phyloP scores from a whole-genome alignment of 2,329 filamentous ascomycete species.

The Cladophialophora immunda region DNA sequence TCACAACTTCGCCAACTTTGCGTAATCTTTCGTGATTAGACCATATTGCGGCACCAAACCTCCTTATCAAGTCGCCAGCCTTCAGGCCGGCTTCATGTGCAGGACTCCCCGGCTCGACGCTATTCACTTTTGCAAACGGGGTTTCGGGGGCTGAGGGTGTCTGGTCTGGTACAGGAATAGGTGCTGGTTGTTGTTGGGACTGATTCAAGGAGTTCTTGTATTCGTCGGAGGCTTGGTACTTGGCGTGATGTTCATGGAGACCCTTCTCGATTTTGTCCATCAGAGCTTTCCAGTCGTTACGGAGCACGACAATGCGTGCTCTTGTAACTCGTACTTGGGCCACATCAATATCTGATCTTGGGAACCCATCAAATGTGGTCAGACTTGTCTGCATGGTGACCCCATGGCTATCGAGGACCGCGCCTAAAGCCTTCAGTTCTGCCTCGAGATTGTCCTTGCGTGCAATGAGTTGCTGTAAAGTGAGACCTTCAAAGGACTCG shows the following conservation, averaged over 20 bases:
- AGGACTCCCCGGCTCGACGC: constrained; percentile 78
- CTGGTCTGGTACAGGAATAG: constrained; percentile 36
- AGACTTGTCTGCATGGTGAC: constrained; percentile 92
- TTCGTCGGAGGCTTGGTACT: constrained; percentile 55
- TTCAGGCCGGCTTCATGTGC: constrained; percentile 83
- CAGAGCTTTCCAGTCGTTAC: constrained; percentile 91
- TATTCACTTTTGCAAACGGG: constrained; percentile 90
- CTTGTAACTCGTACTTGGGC: constrained; percentile 95
- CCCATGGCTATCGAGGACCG: constrained; percentile 79
- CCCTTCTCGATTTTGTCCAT: constrained; percentile 85
- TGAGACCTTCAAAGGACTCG: constrained; percentile 69
- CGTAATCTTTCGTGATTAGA: constrained; percentile 85
- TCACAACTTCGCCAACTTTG: constrained; percentile 88
- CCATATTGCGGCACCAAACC: constrained; percentile 84
- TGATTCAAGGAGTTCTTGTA: constrained; percentile 40
- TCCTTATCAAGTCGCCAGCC: constrained; percentile 80
- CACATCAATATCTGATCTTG: constrained; percentile 91
- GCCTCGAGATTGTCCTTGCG: constrained; percentile 86
- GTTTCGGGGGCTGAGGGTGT: constrained; percentile 53
- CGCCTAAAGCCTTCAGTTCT: constrained; percentile 83
- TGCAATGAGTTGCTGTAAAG: constrained; percentile 79
- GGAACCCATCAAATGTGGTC: constrained; percentile 88
- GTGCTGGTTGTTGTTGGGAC: constrained; percentile 35
- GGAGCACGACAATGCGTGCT: constrained; percentile 84
- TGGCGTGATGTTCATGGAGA: constrained; percentile 91